These are phyloP conservation scores for Epipyxis sp. DNA, from an alignment of 108 stramenopile species.

Conservation along the genomic window DNA sequence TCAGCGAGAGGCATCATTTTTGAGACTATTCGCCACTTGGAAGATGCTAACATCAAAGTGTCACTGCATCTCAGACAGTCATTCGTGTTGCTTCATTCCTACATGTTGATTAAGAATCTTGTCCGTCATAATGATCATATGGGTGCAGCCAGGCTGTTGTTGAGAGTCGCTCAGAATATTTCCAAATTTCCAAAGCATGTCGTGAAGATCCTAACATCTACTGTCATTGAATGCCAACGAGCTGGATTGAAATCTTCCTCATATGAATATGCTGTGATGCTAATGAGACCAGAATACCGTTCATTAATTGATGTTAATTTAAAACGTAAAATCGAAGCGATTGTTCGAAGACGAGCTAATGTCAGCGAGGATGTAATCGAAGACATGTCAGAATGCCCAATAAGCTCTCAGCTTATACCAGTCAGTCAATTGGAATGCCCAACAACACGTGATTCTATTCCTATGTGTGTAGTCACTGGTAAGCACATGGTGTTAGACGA, in stretches of 20 bases:
- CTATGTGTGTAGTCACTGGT: slow-evolving; percentile 64
- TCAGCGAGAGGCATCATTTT: slow-evolving; percentile 54
- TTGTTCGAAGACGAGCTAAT: slow-evolving; percentile 52
- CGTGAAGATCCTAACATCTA: slow-evolving; percentile 56
- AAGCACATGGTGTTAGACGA: slow-evolving; percentile 65
- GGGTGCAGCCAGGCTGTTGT: slow-evolving; percentile 55
- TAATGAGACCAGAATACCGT: slow-evolving; percentile 59
- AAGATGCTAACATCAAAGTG: slow-evolving; percentile 45
- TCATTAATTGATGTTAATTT: slow-evolving; percentile 53
- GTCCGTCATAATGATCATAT: slow-evolving; percentile 54
- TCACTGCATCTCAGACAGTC: slow-evolving; percentile 46
- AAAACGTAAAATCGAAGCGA: slow-evolving; percentile 62
- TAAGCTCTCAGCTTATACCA: slow-evolving; percentile 41
- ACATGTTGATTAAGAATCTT: slow-evolving; percentile 38
- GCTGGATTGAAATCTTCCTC: slow-evolving; percentile 58
- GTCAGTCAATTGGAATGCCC: slow-evolving; percentile 56
- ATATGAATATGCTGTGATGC: slow-evolving; percentile 54
- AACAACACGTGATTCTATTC: slow-evolving; percentile 58
- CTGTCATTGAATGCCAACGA: slow-evolving; percentile 64
- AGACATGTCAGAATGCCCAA: slow-evolving; percentile 49
- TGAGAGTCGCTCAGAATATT: slow-evolving; percentile 57
- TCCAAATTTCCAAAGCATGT: slow-evolving; percentile 57
- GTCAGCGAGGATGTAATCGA: slow-evolving; percentile 50
- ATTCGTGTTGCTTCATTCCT: slow-evolving; percentile 60
- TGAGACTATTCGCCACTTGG: slow-evolving; percentile 55